Conservation (phyloP, 2,329 filamentous ascomycete genomes). For the Hypoxylon sp. region DNA sequence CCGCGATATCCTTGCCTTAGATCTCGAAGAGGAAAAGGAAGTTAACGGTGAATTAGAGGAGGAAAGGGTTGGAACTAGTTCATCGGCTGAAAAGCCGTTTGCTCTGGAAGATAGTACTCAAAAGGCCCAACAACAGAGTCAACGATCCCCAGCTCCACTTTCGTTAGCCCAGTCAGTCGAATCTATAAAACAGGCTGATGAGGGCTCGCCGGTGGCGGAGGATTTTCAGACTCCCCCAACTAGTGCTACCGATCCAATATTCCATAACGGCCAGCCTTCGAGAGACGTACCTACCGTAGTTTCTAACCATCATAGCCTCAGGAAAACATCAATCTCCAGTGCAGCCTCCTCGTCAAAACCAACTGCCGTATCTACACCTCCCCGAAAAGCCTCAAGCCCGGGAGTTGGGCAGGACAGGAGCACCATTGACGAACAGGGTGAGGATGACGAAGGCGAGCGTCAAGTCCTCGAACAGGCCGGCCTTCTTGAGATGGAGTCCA, state of each 20-base stretch:
- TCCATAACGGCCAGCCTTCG: slow-evolving; percentile 58
- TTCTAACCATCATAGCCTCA: slow-evolving; percentile 55
- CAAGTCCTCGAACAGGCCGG: slow-evolving; percentile 78
- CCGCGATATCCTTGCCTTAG: slow-evolving; percentile 86
- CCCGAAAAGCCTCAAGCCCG: slow-evolving; percentile 53
- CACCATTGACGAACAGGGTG: slow-evolving; percentile 58
- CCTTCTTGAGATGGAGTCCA: slow-evolving; percentile 66
- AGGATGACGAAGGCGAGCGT: slow-evolving; percentile 76
- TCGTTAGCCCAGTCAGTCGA: slow-evolving; percentile 55
- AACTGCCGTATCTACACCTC: slow-evolving; percentile 54
- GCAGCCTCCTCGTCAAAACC: slow-evolving; percentile 58
- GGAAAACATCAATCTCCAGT: slow-evolving; percentile 63
- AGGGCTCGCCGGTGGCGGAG: slow-evolving; percentile 60
- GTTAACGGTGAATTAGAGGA: slow-evolving; percentile 55
- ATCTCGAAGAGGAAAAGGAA: slow-evolving; percentile 83
- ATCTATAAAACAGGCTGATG: slow-evolving; percentile 52
- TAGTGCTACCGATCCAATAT: slow-evolving; percentile 56
- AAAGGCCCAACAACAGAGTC: slow-evolving; percentile 55
- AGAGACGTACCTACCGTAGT: slow-evolving; percentile 60
- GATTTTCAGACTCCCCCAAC: slow-evolving; percentile 66
- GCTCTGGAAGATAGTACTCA: slow-evolving; percentile 54
- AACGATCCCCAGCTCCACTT: slow-evolving; percentile 55
- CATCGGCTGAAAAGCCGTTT: slow-evolving; percentile 40
- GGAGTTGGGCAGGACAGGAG: slow-evolving; percentile 52
- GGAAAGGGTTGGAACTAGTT: slow-evolving; percentile 38